Conservation (phyloP, 163 green algal genomes). For the Scenedesmus sp. region DNA sequence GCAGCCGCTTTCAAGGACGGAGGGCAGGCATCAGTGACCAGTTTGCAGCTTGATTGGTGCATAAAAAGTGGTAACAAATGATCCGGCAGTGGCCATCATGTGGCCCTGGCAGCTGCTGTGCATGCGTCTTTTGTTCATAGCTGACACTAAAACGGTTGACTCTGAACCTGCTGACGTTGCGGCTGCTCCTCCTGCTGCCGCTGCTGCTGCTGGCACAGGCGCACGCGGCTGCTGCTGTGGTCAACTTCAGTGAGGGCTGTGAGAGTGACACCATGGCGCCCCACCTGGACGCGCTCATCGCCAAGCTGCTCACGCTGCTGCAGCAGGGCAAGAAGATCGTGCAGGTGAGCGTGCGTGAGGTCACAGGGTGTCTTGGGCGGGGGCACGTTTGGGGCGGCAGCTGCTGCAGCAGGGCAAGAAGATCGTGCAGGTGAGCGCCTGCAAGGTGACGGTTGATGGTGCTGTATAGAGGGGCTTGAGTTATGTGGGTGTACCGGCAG, state of each 20-base stretch:
- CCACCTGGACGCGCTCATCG: conserved; percentile 96
- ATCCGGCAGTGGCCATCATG: neutral
- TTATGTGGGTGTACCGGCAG: too few relatives aligned
- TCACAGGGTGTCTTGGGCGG: too few relatives aligned
- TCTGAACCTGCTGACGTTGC: neutral
- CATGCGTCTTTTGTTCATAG: neutral
- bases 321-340: conserved; percentile 88
- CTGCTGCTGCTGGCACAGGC: conserved; percentile 68
- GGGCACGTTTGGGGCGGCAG: too few relatives aligned
- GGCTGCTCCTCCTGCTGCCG: neutral
- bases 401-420: too few relatives aligned
- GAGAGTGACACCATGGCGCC: conserved; percentile 87
- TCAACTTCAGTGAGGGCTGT: conserved; percentile 98
- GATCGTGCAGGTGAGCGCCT: too few relatives aligned
- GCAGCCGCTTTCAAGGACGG: too few relatives aligned
- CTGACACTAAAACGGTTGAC: neutral
- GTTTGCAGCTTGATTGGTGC: too few relatives aligned
- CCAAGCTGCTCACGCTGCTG: conserved; percentile 90
- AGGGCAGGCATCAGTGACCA: too few relatives aligned
- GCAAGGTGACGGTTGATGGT: too few relatives aligned
- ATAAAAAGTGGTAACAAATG: too few relatives aligned
- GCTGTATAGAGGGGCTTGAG: too few relatives aligned
- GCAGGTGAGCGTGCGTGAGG: neutral
- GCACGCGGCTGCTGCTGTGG: conserved; percentile 93
- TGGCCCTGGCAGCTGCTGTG: neutral